phyloP scores from a whole-genome alignment of 2,329 filamentous ascomycete genomes.

The Tolypocladium endophyticum region DNA sequence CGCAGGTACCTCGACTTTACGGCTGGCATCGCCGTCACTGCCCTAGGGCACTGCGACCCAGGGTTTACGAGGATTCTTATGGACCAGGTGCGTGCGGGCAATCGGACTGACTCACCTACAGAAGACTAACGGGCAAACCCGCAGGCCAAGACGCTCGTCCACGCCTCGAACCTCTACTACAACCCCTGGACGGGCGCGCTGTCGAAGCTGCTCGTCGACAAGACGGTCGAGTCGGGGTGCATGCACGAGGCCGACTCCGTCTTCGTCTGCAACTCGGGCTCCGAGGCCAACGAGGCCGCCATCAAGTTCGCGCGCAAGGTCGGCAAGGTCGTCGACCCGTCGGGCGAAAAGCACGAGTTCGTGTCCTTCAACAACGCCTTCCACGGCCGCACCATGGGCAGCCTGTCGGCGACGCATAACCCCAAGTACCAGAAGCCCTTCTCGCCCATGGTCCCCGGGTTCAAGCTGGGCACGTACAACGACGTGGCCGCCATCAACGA shows the following conservation, averaged over 20 bases:
- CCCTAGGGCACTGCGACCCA: slow-evolving; percentile 80
- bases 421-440: slow-evolving; percentile 97
- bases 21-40: slow-evolving; percentile 90
- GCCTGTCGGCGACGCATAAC: slow-evolving; percentile 91
- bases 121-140: neutral
- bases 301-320: slow-evolving; percentile 95
- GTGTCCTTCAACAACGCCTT: slow-evolving; percentile 90
- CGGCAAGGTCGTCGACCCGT: slow-evolving; percentile 64
- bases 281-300: slow-evolving; percentile 94
- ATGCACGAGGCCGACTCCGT: slow-evolving; percentile 74
- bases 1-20: slow-evolving; percentile 89
- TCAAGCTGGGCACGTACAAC: slow-evolving; percentile 78
- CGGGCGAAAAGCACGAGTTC: slow-evolving; percentile 66
- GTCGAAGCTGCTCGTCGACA: slow-evolving; percentile 73
- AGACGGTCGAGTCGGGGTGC: slow-evolving; percentile 66
- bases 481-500: slow-evolving; percentile 61
- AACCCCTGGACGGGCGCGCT: slow-evolving; percentile 91
- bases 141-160: slow-evolving; percentile 64
- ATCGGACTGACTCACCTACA: neutral
- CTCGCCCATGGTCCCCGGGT: slow-evolving; percentile 89
- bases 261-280: slow-evolving; percentile 94
- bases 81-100: slow-evolving; percentile 50
- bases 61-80: slow-evolving; percentile 65
- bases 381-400: slow-evolving; percentile 94
- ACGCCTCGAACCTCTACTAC: slow-evolving; percentile 94